Percentiles rank a stretch among this genome's conserved stretches.
phyloP scores from a whole-genome alignment of 306 rosid genomes.

The Inga oerstediana region DNA sequence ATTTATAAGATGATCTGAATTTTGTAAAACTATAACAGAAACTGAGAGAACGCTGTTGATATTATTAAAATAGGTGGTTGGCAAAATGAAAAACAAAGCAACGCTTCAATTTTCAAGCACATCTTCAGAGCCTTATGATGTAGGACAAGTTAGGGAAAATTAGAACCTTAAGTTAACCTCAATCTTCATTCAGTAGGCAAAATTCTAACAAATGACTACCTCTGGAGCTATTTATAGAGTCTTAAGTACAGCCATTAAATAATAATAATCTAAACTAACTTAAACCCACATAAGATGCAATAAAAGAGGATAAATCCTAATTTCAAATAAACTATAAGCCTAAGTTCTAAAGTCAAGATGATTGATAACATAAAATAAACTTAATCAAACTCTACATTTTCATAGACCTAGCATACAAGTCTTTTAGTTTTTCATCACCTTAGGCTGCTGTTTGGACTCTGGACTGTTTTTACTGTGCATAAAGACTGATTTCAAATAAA shows the following conservation, averaged over 20 bases:
- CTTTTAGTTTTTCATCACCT: not conserved
- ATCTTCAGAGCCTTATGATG: not conserved
- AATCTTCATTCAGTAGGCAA: not conserved
- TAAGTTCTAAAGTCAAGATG: not conserved
- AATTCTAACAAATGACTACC: not conserved
- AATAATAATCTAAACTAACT: not conserved
- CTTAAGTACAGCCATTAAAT: not conserved
- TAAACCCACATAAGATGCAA: not conserved
- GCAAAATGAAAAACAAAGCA: not conserved
- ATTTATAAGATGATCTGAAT: conserved; percentile 24
- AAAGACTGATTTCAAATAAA: conserved; percentile 12
- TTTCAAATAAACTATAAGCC: not conserved
- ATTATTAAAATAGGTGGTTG: not conserved
- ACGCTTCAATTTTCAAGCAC: conserved; percentile 14
- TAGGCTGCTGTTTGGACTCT: not conserved
- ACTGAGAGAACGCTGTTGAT: not conserved
- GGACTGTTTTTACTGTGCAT: conserved; percentile 10
- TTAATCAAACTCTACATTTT: not conserved
- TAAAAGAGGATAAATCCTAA: not conserved
- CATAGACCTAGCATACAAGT: not conserved
- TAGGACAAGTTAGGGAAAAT: not conserved
- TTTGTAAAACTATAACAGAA: not conserved
- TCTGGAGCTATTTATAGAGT: not conserved
- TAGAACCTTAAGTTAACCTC: not conserved
- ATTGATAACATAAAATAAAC: not conserved